Conservation (phyloP, 2,329 filamentous ascomycete species). For the Aspergillus ochraceoroseus region DNA sequence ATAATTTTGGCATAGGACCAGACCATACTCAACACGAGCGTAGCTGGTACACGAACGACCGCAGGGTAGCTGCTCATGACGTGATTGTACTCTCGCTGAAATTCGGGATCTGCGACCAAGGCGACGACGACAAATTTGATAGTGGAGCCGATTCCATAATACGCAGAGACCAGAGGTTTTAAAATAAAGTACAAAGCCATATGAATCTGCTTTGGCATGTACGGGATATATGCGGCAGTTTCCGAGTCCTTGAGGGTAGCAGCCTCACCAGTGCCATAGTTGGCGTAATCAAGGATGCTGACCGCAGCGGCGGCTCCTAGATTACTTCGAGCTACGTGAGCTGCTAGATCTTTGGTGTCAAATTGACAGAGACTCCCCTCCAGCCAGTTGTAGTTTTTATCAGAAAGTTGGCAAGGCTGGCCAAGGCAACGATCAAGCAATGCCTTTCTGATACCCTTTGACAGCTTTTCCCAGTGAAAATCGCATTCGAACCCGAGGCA, state of each 20-base stretch:
- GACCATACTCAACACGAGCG: constrained; percentile 43
- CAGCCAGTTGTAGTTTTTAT: constrained; percentile 44
- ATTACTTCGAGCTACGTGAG: constrained; percentile 48
- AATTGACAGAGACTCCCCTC: constrained; percentile 38
- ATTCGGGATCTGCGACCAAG: constrained; percentile 50
- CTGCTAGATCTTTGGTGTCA: constrained; percentile 36
- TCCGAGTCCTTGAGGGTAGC: constrained; percentile 24
- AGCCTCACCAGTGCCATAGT: constrained; percentile 27
- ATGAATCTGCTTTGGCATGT: constrained; percentile 26
- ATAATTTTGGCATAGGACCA: constrained; percentile 47
- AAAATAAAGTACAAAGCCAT: constrained; percentile 25
- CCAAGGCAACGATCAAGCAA: constrained; percentile 47
- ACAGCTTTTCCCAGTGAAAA: constrained; percentile 50
- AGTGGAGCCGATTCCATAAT: constrained; percentile 42
- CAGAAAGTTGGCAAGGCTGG: constrained; percentile 39
- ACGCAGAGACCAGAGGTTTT: constrained; percentile 38
- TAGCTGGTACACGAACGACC: constrained; percentile 36
- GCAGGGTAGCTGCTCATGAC: constrained; percentile 37
- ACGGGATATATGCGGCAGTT: constrained; percentile 28
- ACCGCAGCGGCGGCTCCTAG: constrained; percentile 42
- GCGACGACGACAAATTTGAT: constrained; percentile 50
- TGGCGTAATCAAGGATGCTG: constrained; percentile 32
- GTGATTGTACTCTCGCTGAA: constrained; percentile 49
- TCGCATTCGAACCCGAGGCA: constrained; percentile 50
- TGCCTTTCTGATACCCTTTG: constrained; percentile 44